phyloP scores from a whole-genome alignment of 768 basidiomycete genomes.

The Pleurotus platypus region DNA sequence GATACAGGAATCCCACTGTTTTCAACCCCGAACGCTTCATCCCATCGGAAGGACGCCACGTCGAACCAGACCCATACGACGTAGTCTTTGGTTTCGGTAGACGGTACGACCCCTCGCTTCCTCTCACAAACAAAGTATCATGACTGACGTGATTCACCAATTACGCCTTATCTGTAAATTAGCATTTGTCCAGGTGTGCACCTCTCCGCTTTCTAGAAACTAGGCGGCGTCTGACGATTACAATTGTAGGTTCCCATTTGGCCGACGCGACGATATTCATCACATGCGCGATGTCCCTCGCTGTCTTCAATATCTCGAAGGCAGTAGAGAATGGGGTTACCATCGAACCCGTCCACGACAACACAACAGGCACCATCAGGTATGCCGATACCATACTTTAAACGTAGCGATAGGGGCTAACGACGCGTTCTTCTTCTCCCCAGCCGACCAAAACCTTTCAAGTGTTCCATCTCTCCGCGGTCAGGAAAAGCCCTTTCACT shows the following conservation, averaged over 20 bases:
- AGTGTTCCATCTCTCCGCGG: slow-evolving; percentile 57
- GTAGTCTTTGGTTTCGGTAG: slow-evolving; percentile 72
- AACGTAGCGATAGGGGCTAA: slow-evolving; percentile 6
- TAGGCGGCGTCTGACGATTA: too few relatives aligned
- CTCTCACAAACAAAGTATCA: not conserved
- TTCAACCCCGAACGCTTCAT: slow-evolving; percentile 66
- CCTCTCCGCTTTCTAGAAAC: not conserved
- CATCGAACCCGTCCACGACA: slow-evolving; percentile 51
- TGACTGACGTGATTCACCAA: not conserved
- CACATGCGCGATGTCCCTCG: slow-evolving; percentile 46
- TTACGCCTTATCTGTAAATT: not conserved
- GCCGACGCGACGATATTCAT: slow-evolving; percentile 54
- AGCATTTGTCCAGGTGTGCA: slow-evolving; percentile 47
- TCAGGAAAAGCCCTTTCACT: slow-evolving; percentile 52
- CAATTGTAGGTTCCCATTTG: slow-evolving; percentile 37
- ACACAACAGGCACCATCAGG: slow-evolving; percentile 66
- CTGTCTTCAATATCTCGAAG: slow-evolving; percentile 50
- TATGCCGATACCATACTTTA: slow-evolving; percentile 14
- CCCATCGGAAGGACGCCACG: slow-evolving; percentile 32
- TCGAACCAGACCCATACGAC: slow-evolving; percentile 54
- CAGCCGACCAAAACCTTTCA: slow-evolving; percentile 61
- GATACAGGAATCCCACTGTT: slow-evolving; percentile 47
- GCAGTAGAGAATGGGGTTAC: slow-evolving; percentile 38
- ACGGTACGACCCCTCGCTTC: slow-evolving; percentile 34
- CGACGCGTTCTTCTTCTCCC: not conserved